phyloP scores from a whole-genome alignment of 345 rosid species.

The Trapa bicornis region DNA sequence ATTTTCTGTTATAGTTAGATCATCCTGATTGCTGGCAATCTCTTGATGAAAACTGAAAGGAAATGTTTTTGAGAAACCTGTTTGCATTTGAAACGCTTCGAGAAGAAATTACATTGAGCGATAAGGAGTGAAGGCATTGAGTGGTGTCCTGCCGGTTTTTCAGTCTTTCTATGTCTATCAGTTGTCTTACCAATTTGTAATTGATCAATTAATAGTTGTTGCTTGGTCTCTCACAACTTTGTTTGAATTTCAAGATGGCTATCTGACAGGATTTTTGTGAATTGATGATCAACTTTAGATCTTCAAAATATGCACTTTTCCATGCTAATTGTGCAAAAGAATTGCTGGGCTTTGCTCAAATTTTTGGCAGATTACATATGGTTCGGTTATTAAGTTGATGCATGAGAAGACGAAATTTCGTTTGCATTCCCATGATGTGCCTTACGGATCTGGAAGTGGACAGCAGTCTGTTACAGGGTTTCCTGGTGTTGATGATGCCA shows the following conservation, averaged over 20 bases:
- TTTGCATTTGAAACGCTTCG: background rate
- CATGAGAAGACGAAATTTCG: slow-evolving; percentile 79
- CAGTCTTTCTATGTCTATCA: background rate
- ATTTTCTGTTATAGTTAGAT: background rate
- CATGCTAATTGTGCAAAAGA: background rate
- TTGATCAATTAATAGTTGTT: no score
- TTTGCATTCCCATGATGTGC: slow-evolving; percentile 94
- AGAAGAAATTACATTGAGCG: background rate
- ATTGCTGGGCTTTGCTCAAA: background rate
- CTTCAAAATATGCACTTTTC: background rate
- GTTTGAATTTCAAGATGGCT: background rate
- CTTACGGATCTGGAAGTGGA: slow-evolving; percentile 97
- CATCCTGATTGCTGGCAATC: background rate
- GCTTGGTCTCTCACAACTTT: background rate
- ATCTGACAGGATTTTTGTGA: background rate
- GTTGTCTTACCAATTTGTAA: background rate
- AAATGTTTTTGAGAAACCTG: background rate
- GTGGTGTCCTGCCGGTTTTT: background rate
- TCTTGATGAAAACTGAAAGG: background rate
- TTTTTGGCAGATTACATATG: slow-evolving; percentile 63
- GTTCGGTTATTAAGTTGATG: slow-evolving; percentile 73
- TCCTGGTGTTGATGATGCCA: slow-evolving; percentile 75
- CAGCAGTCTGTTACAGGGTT: slow-evolving; percentile 97
- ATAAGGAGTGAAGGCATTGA: background rate
- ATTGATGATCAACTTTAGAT: background rate